A percentile compares a stretch with the other conserved stretches of the same genome.
These are phyloP conservation scores for Starmerella apicola DNA, from an alignment of 805 yeast species.

Conservation along the genomic window DNA sequence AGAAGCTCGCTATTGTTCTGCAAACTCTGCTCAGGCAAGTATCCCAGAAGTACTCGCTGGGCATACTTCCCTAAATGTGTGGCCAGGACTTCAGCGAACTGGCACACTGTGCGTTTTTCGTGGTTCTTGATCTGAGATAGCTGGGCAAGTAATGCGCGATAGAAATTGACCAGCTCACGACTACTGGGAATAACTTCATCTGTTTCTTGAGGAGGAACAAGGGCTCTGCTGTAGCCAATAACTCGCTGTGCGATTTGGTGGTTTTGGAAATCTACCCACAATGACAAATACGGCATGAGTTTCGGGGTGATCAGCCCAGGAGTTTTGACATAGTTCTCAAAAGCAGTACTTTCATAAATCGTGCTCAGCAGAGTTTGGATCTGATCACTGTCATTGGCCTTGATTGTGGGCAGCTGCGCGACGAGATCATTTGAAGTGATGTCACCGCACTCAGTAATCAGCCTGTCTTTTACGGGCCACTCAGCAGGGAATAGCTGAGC, in stretches of 20 bases:
- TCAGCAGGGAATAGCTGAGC: slow-evolving; percentile 46
- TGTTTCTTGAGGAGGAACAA: slow-evolving; percentile 29
- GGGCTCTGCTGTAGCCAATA: slow-evolving; percentile 40
- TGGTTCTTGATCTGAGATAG: slow-evolving; percentile 45
- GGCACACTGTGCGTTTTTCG: slow-evolving; percentile 28
- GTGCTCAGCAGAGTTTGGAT: slow-evolving; percentile 57
- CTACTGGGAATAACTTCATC: slow-evolving; percentile 66
- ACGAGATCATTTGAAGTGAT: slow-evolving; percentile 57
- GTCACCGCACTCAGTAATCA: slow-evolving; percentile 53
- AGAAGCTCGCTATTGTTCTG: slow-evolving; percentile 48
- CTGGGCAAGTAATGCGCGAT: slow-evolving; percentile 61
- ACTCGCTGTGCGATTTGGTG: slow-evolving; percentile 37
- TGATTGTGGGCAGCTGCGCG: slow-evolving; percentile 34
- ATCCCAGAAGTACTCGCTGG: slow-evolving; percentile 37
- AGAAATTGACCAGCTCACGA: slow-evolving; percentile 70
- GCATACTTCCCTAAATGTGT: slow-evolving; percentile 54
- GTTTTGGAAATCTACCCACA: slow-evolving; percentile 85
- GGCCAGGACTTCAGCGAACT: slow-evolving; percentile 47
- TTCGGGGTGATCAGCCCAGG: slow-evolving; percentile 43
- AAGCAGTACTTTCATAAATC: slow-evolving; percentile 66
- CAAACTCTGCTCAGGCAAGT: slow-evolving; percentile 32
- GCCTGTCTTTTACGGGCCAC: slow-evolving; percentile 58
- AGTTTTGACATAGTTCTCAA: slow-evolving; percentile 48
- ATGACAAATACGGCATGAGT: slow-evolving; percentile 71
- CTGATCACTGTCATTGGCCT: slow-evolving; percentile 27